Evolutionary conservation across 768 basidiomycete genomes (phyloP), one percentile per base, ranked within the genome.

Genomic region (Mycena belliarum): DNA sequence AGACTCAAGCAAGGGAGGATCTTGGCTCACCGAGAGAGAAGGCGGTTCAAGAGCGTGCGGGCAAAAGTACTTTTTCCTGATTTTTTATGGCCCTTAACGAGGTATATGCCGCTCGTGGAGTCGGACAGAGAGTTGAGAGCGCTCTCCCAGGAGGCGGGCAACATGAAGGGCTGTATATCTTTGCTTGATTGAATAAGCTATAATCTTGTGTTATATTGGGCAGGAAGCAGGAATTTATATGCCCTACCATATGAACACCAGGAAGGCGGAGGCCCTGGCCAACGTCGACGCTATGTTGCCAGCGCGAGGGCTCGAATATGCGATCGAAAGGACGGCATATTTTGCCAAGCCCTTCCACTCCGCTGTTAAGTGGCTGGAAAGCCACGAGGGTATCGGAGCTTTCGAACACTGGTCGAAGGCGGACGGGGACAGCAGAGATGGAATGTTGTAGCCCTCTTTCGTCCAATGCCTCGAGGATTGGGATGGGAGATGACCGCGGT

Each of bases 61-160:
- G 90, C 85, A 65, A 98, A 89, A 0, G 92, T 93, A 59, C 93
- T 96, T 71, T 99, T 99, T 0, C 96, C 95, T 9, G 84, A 80
- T 48, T 91, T 87, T 71, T 92, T 95, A 1, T 91, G 82, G 1
- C 96, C 96, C 66, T 87, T 92, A 21, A 98, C 79, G 2, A 97
- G 67, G 59, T 78, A 86, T 0, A 88, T 73, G 0, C 71, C 55
- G 43, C 51, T 75, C 72, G 56, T 52, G 10, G 53, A 54, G 16
- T 64, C 51, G 38, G 57, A 55, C 11, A 58, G 49, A 6, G 66
- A 63, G 18, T 71, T 61, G 4, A 83, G 66, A n/a, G 74, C 72
- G 26, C 63, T 59, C 20, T 67, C 63, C 78, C 79, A 80, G 5
- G 77, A 73, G 11, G 69, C 59, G 15, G 76, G 73, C 1, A 79